phyloP scores from a whole-genome alignment of 1,139 yeast genomes.

The Protomyces lactucae-debilis region DNA sequence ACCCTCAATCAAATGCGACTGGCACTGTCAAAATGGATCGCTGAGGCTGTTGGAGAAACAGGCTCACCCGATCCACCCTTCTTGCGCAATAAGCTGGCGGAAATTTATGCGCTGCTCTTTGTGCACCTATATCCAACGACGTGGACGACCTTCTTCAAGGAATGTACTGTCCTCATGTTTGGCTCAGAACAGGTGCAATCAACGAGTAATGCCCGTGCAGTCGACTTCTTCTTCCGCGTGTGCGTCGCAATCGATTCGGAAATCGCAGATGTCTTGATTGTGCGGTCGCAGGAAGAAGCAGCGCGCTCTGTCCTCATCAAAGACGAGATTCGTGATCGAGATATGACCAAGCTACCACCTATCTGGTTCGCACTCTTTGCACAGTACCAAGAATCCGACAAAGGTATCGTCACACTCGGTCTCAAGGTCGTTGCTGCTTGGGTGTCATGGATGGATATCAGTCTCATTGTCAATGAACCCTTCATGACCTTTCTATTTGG shows the following conservation, averaged over 20 bases:
- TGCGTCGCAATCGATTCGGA: conserved; percentile 76
- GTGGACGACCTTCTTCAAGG: conserved; percentile 66
- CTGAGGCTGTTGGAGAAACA: conserved; percentile 25
- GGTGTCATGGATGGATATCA: conserved; percentile 92
- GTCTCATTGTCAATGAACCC: conserved; percentile 64
- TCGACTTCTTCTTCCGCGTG: conserved; percentile 73
- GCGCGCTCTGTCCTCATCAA: conserved; percentile 68
- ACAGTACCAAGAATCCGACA: conserved; percentile 35
- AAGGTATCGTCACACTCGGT: conserved; percentile 55
- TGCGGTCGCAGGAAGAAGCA: conserved; percentile 55
- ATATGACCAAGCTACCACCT: conserved; percentile 61
- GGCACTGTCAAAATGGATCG: conserved; percentile 46
- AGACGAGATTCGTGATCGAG: conserved; percentile 72
- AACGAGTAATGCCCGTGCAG: conserved; percentile 47
- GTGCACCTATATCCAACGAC: conserved; percentile 57
- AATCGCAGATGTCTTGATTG: conserved; percentile 84
- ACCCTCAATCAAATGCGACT: conserved; percentile 49
- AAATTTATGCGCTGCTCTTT: conserved; percentile 66
- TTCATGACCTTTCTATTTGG: conserved; percentile 61
- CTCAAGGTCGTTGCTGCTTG: conserved; percentile 73
- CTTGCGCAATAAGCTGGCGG: conserved; percentile 74
- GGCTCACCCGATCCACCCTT: conserved; percentile 31
- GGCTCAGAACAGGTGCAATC: conserved; percentile 33
- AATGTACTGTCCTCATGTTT: conserved; percentile 47
- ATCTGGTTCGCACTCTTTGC: conserved; percentile 64